A percentile compares a stretch with the other conserved stretches of the same genome.
phyloP scores from a whole-genome alignment of 1,284 basidiomycete species.

The Pseudozyma sp. region DNA sequence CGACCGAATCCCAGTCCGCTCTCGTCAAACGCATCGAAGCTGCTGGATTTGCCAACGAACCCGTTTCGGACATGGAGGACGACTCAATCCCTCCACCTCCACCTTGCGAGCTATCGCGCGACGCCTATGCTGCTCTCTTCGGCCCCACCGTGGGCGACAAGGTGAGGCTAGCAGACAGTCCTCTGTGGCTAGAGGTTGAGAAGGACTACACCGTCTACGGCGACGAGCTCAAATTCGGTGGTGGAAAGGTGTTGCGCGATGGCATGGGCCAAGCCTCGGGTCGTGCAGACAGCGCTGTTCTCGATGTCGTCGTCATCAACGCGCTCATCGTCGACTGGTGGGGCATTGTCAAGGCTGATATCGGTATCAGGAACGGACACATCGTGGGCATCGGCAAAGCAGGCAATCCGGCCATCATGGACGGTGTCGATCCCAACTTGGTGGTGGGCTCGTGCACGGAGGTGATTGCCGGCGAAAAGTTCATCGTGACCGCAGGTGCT shows the following conservation, averaged over 20 bases:
- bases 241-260: constrained; percentile 72
- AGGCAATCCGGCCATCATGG: constrained; percentile 95
- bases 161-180: constrained; percentile 87
- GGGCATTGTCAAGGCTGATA: constrained; percentile 98
- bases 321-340: constrained; percentile 94
- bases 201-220: constrained; percentile 85
- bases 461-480: constrained; percentile 92
- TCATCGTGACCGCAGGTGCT: constrained; percentile 92
- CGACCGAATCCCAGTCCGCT: constrained; percentile 11
- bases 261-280: constrained; percentile 83
- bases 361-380: constrained; percentile 86
- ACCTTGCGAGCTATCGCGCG: constrained; percentile 51
- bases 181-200: constrained; percentile 93
- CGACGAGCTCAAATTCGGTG: constrained; percentile 95
- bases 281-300: constrained; percentile 76
- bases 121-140: constrained; percentile 61
- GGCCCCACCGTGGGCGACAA: constrained; percentile 93
- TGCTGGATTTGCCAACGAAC: constrained; percentile 53
- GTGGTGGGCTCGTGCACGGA: constrained; percentile 59
- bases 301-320: constrained; percentile 95
- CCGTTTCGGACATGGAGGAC: constrained; percentile 22
- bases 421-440: constrained; percentile 79
- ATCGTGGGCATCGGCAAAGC: constrained; percentile 94
- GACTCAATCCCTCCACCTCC: constrained; percentile 21
- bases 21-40: constrained; percentile 41